These are phyloP conservation scores for Mallotus japonicus DNA, from an alignment of 441 rosid genomes.

Conservation along the genomic window DNA sequence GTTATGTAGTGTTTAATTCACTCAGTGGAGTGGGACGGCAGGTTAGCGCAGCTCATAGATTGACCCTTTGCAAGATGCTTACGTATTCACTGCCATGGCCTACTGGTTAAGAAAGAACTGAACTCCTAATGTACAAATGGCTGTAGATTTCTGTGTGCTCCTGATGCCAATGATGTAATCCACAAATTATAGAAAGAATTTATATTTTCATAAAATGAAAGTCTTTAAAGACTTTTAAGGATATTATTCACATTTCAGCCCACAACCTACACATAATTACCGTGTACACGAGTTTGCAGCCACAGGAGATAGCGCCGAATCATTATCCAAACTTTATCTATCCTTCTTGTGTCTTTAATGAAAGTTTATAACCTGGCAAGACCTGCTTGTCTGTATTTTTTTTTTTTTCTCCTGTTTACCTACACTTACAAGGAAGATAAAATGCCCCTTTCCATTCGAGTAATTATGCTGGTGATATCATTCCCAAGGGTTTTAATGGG, in stretches of 20 bases:
- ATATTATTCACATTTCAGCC: neutral
- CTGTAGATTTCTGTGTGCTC: neutral
- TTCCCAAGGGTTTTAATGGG: neutral
- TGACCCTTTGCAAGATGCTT: neutral
- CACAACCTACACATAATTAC: neutral
- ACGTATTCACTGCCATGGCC: neutral
- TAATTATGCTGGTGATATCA: neutral
- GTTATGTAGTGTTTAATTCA: slow-evolving; percentile 19
- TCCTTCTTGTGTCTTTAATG: neutral
- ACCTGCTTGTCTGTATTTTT: neutral
- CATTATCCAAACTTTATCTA: neutral
- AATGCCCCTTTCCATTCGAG: neutral
- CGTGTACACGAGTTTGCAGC: neutral
- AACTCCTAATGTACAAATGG: neutral
- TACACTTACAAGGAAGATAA: neutral
- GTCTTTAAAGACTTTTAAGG: neutral
- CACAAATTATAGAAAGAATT: neutral
- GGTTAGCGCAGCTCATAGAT: neutral
- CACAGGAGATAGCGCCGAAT: neutral
- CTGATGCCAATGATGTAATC: neutral
- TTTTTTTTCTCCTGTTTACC: neutral
- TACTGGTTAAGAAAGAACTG: neutral
- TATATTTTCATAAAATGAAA: neutral
- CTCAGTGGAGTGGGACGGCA: neutral
- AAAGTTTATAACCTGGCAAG: neutral